These are phyloP conservation scores for Eucalyptus lansdowneana DNA, from an alignment of 345 rosid species.

Conservation along the genomic window DNA sequence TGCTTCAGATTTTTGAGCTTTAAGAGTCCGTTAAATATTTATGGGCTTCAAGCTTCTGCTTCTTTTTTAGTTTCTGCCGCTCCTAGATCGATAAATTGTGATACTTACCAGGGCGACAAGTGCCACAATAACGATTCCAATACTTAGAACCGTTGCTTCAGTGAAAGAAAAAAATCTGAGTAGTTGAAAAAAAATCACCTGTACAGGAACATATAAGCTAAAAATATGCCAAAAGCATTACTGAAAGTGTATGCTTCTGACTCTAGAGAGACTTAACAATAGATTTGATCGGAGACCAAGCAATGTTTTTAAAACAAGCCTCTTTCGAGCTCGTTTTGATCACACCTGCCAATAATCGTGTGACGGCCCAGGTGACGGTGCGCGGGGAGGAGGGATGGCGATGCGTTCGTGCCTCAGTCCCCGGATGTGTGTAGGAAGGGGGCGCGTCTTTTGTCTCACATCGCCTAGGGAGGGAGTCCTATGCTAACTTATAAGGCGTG, in stretches of 20 bases:
- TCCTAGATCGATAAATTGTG: background rate
- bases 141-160: background rate
- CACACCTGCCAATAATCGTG: background rate
- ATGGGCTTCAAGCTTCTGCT: background rate
- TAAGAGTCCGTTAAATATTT: background rate
- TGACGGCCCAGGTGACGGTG: too few species aligned
- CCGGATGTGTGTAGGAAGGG: too few species aligned
- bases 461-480: too few species aligned
- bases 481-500: too few species aligned
- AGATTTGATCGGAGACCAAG: background rate
- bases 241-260: background rate
- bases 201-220: background rate
- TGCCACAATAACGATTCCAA: background rate
- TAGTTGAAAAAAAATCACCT: background rate
- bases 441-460: too few species aligned
- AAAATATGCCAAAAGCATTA: background rate
- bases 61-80: background rate
- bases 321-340: background rate
- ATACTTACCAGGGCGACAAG: background rate
- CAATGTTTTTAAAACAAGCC: too few species aligned
- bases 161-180: background rate
- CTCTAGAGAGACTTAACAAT: background rate
- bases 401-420: too few species aligned
- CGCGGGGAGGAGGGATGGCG: too few species aligned
- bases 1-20: background rate